Evolutionary conservation across 176 grass and related monocot species (phyloP).

Genomic region (Oryza brachyantha): DNA sequence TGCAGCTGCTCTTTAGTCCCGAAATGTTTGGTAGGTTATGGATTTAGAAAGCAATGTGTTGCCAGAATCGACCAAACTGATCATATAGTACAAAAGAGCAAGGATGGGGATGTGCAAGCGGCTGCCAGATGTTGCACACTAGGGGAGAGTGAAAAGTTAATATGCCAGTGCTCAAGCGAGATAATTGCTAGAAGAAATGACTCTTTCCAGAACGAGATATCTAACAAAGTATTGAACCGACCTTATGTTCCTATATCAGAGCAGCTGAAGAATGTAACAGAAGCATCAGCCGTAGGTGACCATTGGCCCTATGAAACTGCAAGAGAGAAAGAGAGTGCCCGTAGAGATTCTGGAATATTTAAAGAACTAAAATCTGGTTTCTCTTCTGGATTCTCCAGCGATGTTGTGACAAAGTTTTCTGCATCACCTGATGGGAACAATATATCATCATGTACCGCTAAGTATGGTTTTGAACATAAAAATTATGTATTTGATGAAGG

Average conservation of each 20-base stretch:
- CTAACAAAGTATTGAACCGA: constrained; percentile 37
- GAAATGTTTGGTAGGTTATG: constrained; percentile 42
- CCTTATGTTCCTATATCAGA: constrained; percentile 31
- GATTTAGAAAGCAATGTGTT: constrained; percentile 34
- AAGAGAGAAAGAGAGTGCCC: constrained; percentile 21
- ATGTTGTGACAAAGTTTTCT: constrained; percentile 72
- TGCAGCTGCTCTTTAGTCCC: constrained; percentile 45
- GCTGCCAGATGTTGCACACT: constrained; percentile 39
- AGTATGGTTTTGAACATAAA: constrained; percentile 33
- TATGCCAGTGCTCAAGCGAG: constrained; percentile 57
- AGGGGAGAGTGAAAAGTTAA: constrained; percentile 44
- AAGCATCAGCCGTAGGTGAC: constrained; percentile 26
- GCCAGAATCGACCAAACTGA: constrained; percentile 37
- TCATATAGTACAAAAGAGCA: constrained; percentile 30
- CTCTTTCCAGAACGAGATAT: constrained; percentile 46
- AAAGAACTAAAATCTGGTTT: constrained; percentile 50
- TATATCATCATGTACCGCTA: constrained; percentile 29
- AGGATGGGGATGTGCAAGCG: constrained; percentile 1
- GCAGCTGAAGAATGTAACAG: constrained; percentile 35
- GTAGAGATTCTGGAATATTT: constrained; percentile 38
- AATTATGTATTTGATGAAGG: constrained; percentile 61
- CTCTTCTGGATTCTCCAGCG: constrained; percentile 77
- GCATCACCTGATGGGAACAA: constrained; percentile 60
- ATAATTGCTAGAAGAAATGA: constrained; percentile 34
- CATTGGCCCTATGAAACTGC: constrained; percentile 27